Evolutionary conservation across 441 rosid species (phyloP).

Genomic region (Flueggea neowawraea): DNA sequence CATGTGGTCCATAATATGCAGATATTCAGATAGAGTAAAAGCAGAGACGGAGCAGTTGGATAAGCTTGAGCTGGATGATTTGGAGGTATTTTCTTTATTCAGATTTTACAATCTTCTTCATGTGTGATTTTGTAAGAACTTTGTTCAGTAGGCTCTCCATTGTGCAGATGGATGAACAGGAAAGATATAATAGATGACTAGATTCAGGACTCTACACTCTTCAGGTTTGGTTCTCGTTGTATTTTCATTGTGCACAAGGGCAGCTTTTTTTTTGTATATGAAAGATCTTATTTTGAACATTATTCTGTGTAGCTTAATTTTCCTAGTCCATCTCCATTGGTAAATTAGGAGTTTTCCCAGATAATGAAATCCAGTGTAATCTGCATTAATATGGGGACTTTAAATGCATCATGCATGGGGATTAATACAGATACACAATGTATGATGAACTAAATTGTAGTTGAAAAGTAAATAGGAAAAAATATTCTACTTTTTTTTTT

Average conservation of each 20-base stretch:
- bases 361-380: no score
- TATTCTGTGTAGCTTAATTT: no score
- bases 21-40: constrained; percentile 83
- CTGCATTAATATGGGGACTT: no score
- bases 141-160: constrained; percentile 10
- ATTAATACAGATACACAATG: no score
- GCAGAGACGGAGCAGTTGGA: constrained; percentile 74
- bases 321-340: no score
- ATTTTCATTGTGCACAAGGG: background rate
- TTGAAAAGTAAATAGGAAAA: no score
- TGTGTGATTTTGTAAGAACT: constrained; percentile 6
- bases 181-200: constrained; percentile 72
- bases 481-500: no score
- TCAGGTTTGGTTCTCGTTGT: constrained; percentile 52
- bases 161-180: constrained; percentile 91
- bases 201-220: constrained; percentile 97
- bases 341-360: no score
- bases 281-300: no score
- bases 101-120: background rate
- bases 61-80: constrained; percentile 77
- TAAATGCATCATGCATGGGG: no score
- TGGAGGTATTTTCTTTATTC: constrained; percentile 55
- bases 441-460: no score
- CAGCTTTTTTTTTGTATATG: background rate
- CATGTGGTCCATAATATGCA: constrained; percentile 16